Percentiles rank a stretch among this genome's conserved stretches.
Conservation (phyloP, 208 protist genomes). For the Plasmodiophora brassicae region DNA sequence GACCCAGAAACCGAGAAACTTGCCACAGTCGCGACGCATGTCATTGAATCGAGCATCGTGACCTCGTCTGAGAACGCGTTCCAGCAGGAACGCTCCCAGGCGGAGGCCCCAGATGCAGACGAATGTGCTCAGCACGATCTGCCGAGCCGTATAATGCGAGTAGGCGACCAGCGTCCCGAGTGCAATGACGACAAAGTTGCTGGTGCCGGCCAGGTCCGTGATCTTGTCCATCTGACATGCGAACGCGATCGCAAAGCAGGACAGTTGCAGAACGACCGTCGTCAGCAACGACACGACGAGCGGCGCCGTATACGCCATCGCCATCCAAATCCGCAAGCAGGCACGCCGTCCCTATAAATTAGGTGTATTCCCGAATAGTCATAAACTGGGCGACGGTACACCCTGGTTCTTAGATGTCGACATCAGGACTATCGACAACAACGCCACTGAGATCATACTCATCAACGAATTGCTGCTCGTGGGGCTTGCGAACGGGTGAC, state of each 20-base stretch:
- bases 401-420: no score
- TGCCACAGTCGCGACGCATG: not conserved
- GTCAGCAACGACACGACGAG: not conserved
- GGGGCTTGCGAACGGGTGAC: no score
- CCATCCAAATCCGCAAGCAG: no score
- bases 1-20: slow-evolving; percentile 4
- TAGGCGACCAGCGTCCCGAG: not conserved
- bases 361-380: no score
- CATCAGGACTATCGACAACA: no score
- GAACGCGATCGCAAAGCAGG: not conserved
- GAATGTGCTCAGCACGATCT: not conserved
- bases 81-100: not conserved
- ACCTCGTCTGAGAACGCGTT: not conserved
- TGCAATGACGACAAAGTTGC: not conserved
- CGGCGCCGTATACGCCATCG: no score
- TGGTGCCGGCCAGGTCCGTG: not conserved
- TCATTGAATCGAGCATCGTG: not conserved
- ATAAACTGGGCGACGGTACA: no score
- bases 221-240: slow-evolving; percentile 6
- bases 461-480: no score
- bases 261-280: not conserved
- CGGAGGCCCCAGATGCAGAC: not conserved
- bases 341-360: no score
- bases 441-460: no score
- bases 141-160: not conserved